Percentiles rank a stretch among this genome's conserved stretches.
Evolutionary conservation across 2,329 filamentous ascomycete species (phyloP).

Genomic region (Elsinoe batatas): DNA sequence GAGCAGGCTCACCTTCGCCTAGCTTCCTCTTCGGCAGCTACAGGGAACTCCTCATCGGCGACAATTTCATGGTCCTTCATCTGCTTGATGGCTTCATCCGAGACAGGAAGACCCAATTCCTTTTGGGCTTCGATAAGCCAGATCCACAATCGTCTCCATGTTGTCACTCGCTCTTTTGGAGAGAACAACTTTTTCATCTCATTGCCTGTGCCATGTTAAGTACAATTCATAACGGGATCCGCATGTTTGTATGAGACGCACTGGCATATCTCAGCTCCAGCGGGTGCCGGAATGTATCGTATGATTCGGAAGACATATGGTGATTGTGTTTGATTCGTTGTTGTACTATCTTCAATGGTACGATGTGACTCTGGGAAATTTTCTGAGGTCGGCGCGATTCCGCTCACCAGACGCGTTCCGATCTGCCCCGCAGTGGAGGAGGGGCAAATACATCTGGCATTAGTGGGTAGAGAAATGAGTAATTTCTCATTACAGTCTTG

Average conservation of each 20-base stretch:
- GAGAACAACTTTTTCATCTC: conserved; percentile 77
- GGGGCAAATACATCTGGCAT: not conserved
- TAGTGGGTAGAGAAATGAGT: not conserved
- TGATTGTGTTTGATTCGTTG: not conserved
- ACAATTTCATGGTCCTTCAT: conserved; percentile 37
- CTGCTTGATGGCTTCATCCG: conserved; percentile 47
- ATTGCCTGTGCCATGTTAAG: conserved; percentile 19
- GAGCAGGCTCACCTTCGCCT: conserved; percentile 19
- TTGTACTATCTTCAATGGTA: not conserved
- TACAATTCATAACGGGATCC: not conserved
- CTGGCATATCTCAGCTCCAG: conserved; percentile 19
- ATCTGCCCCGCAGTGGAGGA: not conserved
- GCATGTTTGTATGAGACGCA: conserved; percentile 3
- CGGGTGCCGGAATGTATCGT: conserved; percentile 18
- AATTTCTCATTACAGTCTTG: not conserved
- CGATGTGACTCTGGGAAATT: not conserved
- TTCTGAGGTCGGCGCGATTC: not conserved
- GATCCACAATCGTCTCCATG: conserved; percentile 80
- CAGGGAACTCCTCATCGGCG: conserved; percentile 39
- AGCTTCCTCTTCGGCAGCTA: conserved; percentile 42
- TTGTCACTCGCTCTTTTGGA: conserved; percentile 61
- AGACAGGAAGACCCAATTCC: conserved; percentile 68
- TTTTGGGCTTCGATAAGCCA: conserved; percentile 73
- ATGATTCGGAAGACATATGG: conserved; percentile 17
- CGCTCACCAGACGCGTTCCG: not conserved